Evolutionary conservation across 2,329 filamentous ascomycete genomes (phyloP), one percentile per base, ranked within the genome.

Genomic region (Colletotrichum sp.): DNA sequence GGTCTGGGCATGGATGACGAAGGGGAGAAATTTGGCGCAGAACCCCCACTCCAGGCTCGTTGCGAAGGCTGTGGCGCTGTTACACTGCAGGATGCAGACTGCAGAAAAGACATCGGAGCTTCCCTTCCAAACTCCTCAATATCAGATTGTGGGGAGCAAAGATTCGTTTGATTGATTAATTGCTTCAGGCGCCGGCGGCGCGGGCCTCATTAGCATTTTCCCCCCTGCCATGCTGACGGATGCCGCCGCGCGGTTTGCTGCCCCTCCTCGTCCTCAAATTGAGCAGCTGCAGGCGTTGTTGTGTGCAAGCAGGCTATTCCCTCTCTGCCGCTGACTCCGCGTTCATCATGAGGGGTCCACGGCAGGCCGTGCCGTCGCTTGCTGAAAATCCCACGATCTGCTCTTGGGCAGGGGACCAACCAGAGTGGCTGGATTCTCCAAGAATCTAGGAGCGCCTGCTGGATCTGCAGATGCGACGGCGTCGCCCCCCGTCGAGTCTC

Each of bases 171-270:
- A 52, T 49, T 52, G 36, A 61, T 49, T 52, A 19, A 39, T 30
- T 64, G 70, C 59, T 73, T 52, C 73, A 76, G 59, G 59, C 73
- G 70, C 70, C 70, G 73, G 73, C 73, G 73, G 73, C 73, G 73
- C 70, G 64, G 73, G 62, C 70, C 59, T 76, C 69, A 64, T 36
- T 59, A 44, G 32, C 64, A 68, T 34, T 63, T n/a, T 22, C 63
- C 12, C 6, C 11, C 5, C 39, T 49, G 19, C 39, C 64, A 59
- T 72, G 44, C 59, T 64, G 39, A 44, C 12, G 52, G 25, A 57
- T 64, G 69, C 69, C 64, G 63, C 72, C 36, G 44, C 49, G 61
- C 29, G 39, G 63, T 49, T 64, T 55, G 52, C 61, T 36, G 32
- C 44, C 34, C 27, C 52, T 52, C n/a, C 62, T 61, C 39, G n/a